Evolutionary conservation across 139 green algal genomes (phyloP), one percentile per base, ranked within the genome.

Genomic region (Volvox reticuliferus): DNA sequence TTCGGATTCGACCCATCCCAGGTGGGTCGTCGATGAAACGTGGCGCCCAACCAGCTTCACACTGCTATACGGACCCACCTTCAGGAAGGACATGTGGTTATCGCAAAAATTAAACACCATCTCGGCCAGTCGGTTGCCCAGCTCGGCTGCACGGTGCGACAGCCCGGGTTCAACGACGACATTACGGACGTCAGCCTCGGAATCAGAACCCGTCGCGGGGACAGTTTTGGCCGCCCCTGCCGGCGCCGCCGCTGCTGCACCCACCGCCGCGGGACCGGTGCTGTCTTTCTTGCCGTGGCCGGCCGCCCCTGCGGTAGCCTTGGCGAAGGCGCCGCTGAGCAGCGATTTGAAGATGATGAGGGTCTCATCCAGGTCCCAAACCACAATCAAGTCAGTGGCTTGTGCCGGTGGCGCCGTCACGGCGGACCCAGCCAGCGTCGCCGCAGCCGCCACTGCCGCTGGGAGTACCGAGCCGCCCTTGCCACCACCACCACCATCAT

Each of bases 301-400:
- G 1, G 17, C 17, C 17, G 69, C 85, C 12, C 44, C 86, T 17
- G 55, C 44, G 0, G 67, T 37, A 2, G 86, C 86, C 3, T 24
- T 24, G 2, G 71, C 75, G 21, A 68, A 90, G 36, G 86, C 75
- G 16, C 86, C 86, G 14, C 55, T 90, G 30, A 90, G 61, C 30
- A 90, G 75, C 12, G 73, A 85, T 44, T 90, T 90, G 86, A 90
- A 90, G 12, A 90, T 13, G 75, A 90, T 85, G 55, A 91, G 87
- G 5, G 87, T 91, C 62, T 91, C 87, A 26, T 91, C 87, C 44
- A 91, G 75, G 14, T 91, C 87, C 87, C 87, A 91, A 18, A 91
- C 87, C 22, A 91, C 76, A 14, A 91, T 33, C 33, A 91, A 36
- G 12, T 82, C 71, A 24, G 55, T 44, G 26, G 68, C 26, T 5